Conservation (phyloP, 2,329 filamentous ascomycete genomes). For the Fusarium sp. region DNA sequence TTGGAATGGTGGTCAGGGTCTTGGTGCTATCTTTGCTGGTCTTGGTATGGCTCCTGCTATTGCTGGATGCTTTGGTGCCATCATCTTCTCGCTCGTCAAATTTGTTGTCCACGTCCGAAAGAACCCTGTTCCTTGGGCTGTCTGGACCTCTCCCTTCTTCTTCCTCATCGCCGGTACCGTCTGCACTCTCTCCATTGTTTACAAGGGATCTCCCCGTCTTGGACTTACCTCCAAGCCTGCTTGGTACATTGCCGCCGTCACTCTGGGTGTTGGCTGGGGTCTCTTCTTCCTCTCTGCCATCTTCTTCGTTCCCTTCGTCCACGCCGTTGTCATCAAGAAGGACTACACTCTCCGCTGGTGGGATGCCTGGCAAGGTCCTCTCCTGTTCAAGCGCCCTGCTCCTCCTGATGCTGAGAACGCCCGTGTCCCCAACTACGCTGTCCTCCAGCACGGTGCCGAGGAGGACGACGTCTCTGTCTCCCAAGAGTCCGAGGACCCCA, state of each 20-base stretch:
- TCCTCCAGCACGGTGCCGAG: constrained; percentile 74
- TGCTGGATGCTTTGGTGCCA: constrained; percentile 72
- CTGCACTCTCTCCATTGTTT: constrained; percentile 82
- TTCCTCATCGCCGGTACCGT: constrained; percentile 81
- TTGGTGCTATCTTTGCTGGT: constrained; percentile 79
- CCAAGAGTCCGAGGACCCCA: constrained; percentile 27
- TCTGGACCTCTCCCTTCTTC: constrained; percentile 80
- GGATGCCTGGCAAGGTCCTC: constrained; percentile 71
- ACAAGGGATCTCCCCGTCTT: constrained; percentile 77
- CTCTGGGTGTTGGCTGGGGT: constrained; percentile 72
- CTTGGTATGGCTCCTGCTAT: constrained; percentile 78
- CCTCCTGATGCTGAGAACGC: constrained; percentile 65
- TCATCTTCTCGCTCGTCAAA: constrained; percentile 76
- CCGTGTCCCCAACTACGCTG: constrained; percentile 79
- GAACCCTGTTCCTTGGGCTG: constrained; percentile 78
- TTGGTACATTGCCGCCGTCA: constrained; percentile 76
- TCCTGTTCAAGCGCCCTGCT: constrained; percentile 71
- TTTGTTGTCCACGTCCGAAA: constrained; percentile 76
- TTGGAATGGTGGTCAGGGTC: constrained; percentile 75
- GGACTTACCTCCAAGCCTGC: constrained; percentile 62
- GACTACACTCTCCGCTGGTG: constrained; percentile 75
- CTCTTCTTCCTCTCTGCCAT: constrained; percentile 70
- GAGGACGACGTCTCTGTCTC: constrained; percentile 48
- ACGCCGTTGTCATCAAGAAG: constrained; percentile 76
- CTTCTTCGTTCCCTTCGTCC: constrained; percentile 80